Evolutionary conservation across 75 land plant species (phyloP).

Genomic region (Cunninghamia lanceolata): DNA sequence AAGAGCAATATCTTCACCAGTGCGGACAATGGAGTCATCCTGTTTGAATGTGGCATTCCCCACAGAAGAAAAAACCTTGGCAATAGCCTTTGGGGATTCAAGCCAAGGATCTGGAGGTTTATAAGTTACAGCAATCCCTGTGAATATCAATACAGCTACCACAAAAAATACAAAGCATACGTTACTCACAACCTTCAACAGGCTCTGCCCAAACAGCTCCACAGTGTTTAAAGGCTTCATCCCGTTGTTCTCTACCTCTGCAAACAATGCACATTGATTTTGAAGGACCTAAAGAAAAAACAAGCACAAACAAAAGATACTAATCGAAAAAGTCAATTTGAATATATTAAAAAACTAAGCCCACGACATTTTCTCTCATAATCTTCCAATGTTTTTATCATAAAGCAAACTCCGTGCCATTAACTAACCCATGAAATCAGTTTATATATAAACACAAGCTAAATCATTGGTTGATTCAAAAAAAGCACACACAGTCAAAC

Average conservation of each 20-base stretch:
- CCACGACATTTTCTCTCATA: background rate
- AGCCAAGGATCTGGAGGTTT: slow-evolving; percentile 98
- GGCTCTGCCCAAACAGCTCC: slow-evolving; percentile 54
- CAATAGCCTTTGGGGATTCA: slow-evolving; percentile 52
- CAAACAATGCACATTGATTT: background rate
- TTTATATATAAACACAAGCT: background rate
- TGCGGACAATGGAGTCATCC: slow-evolving; percentile 67
- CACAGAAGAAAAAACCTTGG: slow-evolving; percentile 45
- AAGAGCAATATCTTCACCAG: slow-evolving; percentile 67
- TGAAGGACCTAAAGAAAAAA: background rate
- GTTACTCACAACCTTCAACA: slow-evolving; percentile 55
- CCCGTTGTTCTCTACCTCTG: background rate
- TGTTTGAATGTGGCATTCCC: slow-evolving; percentile 72
- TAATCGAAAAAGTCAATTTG: background rate
- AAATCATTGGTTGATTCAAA: too few relatives aligned
- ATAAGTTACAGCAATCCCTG: slow-evolving; percentile 85
- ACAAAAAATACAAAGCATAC: slow-evolving; percentile 85
- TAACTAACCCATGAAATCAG: background rate
- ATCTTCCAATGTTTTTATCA: background rate
- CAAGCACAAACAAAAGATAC: background rate
- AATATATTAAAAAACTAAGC: background rate
- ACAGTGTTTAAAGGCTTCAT: slow-evolving; percentile 11
- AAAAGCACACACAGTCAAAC: too few relatives aligned
- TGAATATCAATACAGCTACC: slow-evolving; percentile 68
- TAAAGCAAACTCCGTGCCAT: background rate